Evolutionary conservation across 1,284 basidiomycete species (phyloP).

Genomic region (Ceratobasidium sp.): DNA sequence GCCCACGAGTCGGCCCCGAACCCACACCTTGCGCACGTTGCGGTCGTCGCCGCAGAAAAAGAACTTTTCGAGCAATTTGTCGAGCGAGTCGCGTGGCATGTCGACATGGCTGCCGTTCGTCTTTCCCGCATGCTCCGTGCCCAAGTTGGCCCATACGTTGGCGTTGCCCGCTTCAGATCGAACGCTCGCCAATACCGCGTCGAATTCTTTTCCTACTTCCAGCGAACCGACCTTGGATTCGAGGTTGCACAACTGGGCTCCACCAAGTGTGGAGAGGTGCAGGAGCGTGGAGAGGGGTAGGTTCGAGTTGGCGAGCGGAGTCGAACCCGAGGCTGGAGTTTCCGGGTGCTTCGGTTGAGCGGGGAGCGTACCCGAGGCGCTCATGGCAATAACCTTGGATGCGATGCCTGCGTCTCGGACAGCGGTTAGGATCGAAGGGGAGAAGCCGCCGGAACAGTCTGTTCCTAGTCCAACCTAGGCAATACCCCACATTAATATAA

Average conservation of each 20-base stretch:
- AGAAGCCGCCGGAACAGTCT: constrained; percentile 90
- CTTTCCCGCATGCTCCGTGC: constrained; percentile 46
- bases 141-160: constrained; percentile 60
- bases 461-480: constrained; percentile 84
- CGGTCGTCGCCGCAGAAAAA: constrained; percentile 87
- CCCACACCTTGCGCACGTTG: constrained; percentile 85
- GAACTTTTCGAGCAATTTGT: constrained; percentile 64
- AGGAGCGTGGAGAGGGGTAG: constrained; percentile 80
- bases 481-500: not conserved
- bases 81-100: constrained; percentile 37
- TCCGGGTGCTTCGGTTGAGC: constrained; percentile 34
- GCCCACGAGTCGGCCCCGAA: constrained; percentile 80
- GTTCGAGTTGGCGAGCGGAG: constrained; percentile 59
- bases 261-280: constrained; percentile 91
- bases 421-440: constrained; percentile 80
- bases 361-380: constrained; percentile 45
- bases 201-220: constrained; percentile 83
- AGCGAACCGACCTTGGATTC: constrained; percentile 80
- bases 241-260: constrained; percentile 83
- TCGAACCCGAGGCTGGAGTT: too few species aligned
- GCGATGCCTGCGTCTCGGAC: constrained; percentile 84
- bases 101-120: constrained; percentile 35
- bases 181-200: constrained; percentile 77
- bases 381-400: constrained; percentile 69
- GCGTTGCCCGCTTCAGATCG: constrained; percentile 58